Conservation (phyloP, 139 green algal species). For the Chlorella sorokiniana region DNA sequence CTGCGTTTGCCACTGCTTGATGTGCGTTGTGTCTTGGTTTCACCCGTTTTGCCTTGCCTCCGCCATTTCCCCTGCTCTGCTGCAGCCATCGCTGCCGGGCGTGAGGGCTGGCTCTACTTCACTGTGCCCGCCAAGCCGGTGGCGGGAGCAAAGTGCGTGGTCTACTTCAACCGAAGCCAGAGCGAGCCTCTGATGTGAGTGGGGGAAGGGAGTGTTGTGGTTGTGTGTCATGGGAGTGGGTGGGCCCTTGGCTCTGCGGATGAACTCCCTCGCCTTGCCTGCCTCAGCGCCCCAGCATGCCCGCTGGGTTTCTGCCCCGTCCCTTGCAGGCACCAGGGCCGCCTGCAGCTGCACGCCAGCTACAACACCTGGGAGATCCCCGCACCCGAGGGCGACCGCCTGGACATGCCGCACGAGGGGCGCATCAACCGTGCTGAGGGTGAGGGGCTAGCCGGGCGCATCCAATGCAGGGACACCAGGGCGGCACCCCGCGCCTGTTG, state of each 20-base stretch:
- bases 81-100: constrained; percentile 10
- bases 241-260: no score
- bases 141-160: constrained; percentile 58
- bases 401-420: constrained; percentile 57
- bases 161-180: constrained; percentile 76
- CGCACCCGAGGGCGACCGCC: constrained; percentile 18
- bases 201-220: neutral
- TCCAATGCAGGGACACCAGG: no score
- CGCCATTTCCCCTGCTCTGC: neutral
- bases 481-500: no score
- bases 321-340: constrained; percentile 45
- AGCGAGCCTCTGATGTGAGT: constrained; percentile 62
- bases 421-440: constrained; percentile 44
- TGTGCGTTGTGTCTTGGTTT: neutral
- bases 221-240: neutral
- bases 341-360: constrained; percentile 56
- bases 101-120: constrained; percentile 71
- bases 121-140: constrained; percentile 71
- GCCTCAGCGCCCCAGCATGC: neutral
- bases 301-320: neutral
- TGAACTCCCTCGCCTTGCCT: neutral
- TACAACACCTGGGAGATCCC: constrained; percentile 81
- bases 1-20: neutral
- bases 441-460: neutral
- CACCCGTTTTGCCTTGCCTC: neutral